Base-by-base conservation (phyloP, 2,329 filamentous ascomycete species). In the Talaromyces sp. region DNA sequence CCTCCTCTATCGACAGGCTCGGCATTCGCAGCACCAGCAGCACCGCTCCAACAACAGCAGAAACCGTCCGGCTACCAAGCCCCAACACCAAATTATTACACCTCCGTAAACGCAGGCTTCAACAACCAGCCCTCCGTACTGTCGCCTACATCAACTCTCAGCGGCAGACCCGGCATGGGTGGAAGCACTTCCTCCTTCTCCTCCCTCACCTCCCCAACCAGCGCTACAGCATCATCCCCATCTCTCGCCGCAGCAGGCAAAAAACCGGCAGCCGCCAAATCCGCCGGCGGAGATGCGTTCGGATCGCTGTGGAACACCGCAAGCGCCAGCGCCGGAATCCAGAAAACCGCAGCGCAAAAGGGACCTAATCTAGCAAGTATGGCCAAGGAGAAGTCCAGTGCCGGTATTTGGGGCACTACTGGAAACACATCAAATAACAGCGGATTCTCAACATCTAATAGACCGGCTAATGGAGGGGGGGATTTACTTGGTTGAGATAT, bases 331-430 rank as follows among this genome's bases (percentile, higher is more conserved):
- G 85, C 85, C 11, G 88, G 89, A 56, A 85, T 93, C 69, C 93
- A 93, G 82, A 96, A 95, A 81, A 79, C 85, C 1, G 83, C 79
- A 66, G 85, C 88, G 2, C 82, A 85, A 13, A 84, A 88, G 66
- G 90, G 90, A 0, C 89, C 92, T 60, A 93, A 93, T 63, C 86
- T 99, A 80, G 93, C 93, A 35, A 93, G 96, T 76, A 87, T 99
- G 78, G 94, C 93, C n/a, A 97, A 97, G 83, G 93, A 97, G 80
- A 97, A 98, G 85, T 95, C 93, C 66, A 93, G 89, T 71, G 93
- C 93, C 16, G 93, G 93, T 8, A 92, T 99, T 68, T 99, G 96
- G 93, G 95, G 94, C 19, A 86, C 91, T 0, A 35, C n/a, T 54
- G 27, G 14, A 35, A 16, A n/a, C 13, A 14, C 49, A 47, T 50